These are phyloP conservation scores for Teunomyces tritomae DNA, from an alignment of 805 yeast genomes.

Conservation along the genomic window DNA sequence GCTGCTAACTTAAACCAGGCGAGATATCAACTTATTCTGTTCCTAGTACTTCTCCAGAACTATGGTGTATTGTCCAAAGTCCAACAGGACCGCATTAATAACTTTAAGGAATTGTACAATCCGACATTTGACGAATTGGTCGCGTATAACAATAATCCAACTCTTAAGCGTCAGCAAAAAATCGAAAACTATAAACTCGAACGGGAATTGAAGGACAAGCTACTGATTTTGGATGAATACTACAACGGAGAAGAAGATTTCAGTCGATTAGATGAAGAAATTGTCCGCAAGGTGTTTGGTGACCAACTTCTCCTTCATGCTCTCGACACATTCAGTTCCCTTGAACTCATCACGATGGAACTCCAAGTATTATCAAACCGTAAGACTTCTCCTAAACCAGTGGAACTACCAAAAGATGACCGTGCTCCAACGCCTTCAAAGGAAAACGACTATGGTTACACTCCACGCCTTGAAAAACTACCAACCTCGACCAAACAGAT, in stretches of 20 bases:
- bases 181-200: conserved; percentile 65
- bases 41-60: conserved; percentile 13
- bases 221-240: conserved; percentile 37
- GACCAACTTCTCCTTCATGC: conserved; percentile 55
- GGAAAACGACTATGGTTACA: conserved; percentile 45
- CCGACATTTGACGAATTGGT: conserved; percentile 42
- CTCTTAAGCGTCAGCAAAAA: conserved; percentile 61
- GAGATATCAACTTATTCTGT: conserved; percentile 41
- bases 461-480: conserved; percentile 59
- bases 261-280: conserved; percentile 59
- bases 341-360: conserved; percentile 67
- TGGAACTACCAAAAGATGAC: conserved; percentile 11
- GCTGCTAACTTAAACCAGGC: conserved; percentile 28
- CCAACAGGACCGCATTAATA: conserved; percentile 38
- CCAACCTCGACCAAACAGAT: conserved; percentile 19
- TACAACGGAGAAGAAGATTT: conserved; percentile 21
- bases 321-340: conserved; percentile 49
- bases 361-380: conserved; percentile 54
- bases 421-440: conserved; percentile 8
- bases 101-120: conserved; percentile 35
- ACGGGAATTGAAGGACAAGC: conserved; percentile 46
- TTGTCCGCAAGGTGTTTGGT: conserved; percentile 50
- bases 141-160: conserved; percentile 30
- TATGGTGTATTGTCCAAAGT: conserved; percentile 33
- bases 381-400: conserved; percentile 4